Conservation (phyloP, 1,284 basidiomycete genomes). For the Sporisorium scitamineum region DNA sequence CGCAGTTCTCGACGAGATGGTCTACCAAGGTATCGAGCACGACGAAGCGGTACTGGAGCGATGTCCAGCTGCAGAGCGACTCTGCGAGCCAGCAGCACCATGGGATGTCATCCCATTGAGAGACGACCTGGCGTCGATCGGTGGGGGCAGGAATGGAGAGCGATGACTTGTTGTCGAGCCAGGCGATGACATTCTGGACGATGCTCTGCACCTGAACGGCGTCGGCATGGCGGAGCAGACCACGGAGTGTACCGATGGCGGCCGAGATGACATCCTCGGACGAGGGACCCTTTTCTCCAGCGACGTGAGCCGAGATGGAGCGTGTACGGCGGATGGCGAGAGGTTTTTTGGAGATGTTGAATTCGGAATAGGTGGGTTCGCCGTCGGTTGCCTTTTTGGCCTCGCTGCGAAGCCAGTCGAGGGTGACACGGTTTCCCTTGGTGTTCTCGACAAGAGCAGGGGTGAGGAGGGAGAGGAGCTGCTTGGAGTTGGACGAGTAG, state of each 20-base stretch:
- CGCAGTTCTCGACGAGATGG: constrained; percentile 78
- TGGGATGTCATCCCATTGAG: constrained; percentile 79
- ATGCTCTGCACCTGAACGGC: constrained; percentile 78
- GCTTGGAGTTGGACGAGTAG: constrained; percentile 81
- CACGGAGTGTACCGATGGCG: constrained; percentile 79
- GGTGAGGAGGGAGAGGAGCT: constrained; percentile 80
- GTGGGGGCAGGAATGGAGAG: constrained; percentile 21
- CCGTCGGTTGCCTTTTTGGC: constrained; percentile 76
- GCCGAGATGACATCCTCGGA: constrained; percentile 80
- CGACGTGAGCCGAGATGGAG: constrained; percentile 85
- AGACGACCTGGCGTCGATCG: constrained; percentile 28
- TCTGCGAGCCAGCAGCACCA: constrained; percentile 86
- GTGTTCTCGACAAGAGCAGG: constrained; percentile 81
- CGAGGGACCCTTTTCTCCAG: constrained; percentile 87
- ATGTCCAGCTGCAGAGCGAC: constrained; percentile 83
- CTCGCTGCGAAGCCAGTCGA: constrained; percentile 78
- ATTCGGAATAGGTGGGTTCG: constrained; percentile 76
- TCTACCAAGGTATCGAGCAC: constrained; percentile 88
- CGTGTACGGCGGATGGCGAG: constrained; percentile 82
- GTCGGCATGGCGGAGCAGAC: constrained; percentile 81
- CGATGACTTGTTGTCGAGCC: constrained; percentile 57
- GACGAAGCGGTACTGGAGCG: constrained; percentile 90
- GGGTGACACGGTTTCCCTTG: constrained; percentile 74
- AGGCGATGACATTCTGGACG: constrained; percentile 76
- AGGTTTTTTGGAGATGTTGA: constrained; percentile 79